Conservation (phyloP, 345 rosid genomes). For the Mallotus nudiflorus region DNA sequence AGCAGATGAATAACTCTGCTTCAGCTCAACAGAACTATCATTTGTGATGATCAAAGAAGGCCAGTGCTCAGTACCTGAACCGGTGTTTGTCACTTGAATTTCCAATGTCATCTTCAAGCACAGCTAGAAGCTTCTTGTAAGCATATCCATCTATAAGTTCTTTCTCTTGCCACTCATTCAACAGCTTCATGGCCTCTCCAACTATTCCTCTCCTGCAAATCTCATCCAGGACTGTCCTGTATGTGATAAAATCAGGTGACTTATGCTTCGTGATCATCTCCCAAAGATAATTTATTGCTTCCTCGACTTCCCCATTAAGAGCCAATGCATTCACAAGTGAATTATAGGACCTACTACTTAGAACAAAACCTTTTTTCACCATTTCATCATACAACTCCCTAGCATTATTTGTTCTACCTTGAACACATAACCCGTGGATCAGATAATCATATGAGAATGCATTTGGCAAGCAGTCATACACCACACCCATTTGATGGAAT, state of each 20-base stretch:
- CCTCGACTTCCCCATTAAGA: constrained; percentile 61
- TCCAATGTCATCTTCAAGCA: constrained; percentile 58
- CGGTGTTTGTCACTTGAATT: constrained; percentile 22
- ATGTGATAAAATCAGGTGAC: constrained; percentile 64
- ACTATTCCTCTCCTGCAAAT: constrained; percentile 56
- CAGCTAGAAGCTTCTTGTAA: constrained; percentile 56
- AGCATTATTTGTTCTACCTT: constrained; percentile 77
- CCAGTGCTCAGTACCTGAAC: constrained; percentile 9
- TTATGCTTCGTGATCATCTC: constrained; percentile 74
- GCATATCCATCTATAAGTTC: constrained; percentile 56
- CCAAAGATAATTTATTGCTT: constrained; percentile 58
- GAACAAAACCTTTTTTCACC: constrained; percentile 73
- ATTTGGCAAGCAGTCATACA: constrained; percentile 68
- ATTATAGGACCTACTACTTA: constrained; percentile 75
- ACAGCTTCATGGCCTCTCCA: constrained; percentile 52
- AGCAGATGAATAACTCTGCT: background rate
- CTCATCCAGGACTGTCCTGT: constrained; percentile 71
- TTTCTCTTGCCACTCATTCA: constrained; percentile 59
- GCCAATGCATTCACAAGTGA: constrained; percentile 81
- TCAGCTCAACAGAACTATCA: background rate
- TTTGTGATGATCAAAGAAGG: background rate
- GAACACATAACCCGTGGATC: constrained; percentile 83
- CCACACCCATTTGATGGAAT: constrained; percentile 85
- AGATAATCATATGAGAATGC: constrained; percentile 77
- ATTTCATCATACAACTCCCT: constrained; percentile 67